Evolutionary conservation across 805 yeast species (phyloP).

Genomic region (Scheffersomyces amazonensis): DNA sequence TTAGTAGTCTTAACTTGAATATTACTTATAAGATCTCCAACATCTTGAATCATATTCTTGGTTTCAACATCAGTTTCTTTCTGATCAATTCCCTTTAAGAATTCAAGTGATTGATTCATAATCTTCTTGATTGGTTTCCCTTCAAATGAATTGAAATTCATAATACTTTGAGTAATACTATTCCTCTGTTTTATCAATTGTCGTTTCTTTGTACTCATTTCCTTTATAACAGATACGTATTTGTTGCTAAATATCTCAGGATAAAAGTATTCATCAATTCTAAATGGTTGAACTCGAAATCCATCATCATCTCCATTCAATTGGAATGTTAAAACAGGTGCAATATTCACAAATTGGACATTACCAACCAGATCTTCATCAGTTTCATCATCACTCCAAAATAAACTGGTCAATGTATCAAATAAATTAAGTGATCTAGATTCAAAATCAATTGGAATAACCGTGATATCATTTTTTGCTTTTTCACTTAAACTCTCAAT

Average conservation of each 20-base stretch:
- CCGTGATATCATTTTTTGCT: slow-evolving; percentile 16
- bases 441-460: slow-evolving; percentile 33
- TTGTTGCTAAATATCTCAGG: slow-evolving; percentile 32
- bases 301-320: slow-evolving; percentile 24
- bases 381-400: slow-evolving; percentile 32
- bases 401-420: slow-evolving; percentile 30
- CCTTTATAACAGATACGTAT: slow-evolving; percentile 15
- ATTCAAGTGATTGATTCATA: slow-evolving; percentile 18
- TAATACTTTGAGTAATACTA: slow-evolving; percentile 20
- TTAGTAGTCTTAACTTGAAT: slow-evolving; percentile 11
- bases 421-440: slow-evolving; percentile 21
- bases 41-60: slow-evolving; percentile 9
- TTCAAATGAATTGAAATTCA: slow-evolving; percentile 35
- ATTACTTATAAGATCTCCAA: slow-evolving; percentile 15
- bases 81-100: slow-evolving; percentile 11
- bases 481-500: slow-evolving; percentile 24
- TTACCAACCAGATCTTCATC: slow-evolving; percentile 24
- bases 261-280: slow-evolving; percentile 27
- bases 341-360: slow-evolving; percentile 23
- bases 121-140: slow-evolving; percentile 34
- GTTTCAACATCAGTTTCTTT: slow-evolving; percentile 11
- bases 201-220: slow-evolving; percentile 15
- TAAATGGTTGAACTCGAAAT: slow-evolving; percentile 15
- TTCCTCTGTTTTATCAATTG: slow-evolving; percentile 14
- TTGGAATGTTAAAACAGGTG: slow-evolving; percentile 30